phyloP scores from a whole-genome alignment of 2,329 filamentous ascomycete species.

The Mycogone perniciosa region DNA sequence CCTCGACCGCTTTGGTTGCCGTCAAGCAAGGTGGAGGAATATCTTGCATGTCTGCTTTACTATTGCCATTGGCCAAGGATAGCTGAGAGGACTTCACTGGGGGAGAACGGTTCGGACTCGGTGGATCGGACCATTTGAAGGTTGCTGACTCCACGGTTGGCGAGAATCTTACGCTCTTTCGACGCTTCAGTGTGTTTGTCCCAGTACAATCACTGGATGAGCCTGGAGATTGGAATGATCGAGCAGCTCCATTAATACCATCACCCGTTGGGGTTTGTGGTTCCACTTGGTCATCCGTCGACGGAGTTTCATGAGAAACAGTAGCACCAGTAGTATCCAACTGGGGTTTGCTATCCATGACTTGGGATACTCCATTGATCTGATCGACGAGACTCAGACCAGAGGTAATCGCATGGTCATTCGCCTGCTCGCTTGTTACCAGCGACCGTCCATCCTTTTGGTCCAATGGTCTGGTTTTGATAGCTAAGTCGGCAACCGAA shows the following conservation, averaged over 20 bases:
- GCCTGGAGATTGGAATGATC: constrained; percentile 9
- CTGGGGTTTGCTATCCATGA: not conserved
- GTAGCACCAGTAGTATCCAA: not conserved
- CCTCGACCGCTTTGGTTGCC: not conserved
- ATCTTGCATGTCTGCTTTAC: constrained; percentile 11
- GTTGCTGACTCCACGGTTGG: constrained; percentile 60
- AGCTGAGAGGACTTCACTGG: constrained; percentile 17
- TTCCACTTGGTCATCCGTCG: constrained; percentile 8
- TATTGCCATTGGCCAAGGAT: constrained; percentile 15
- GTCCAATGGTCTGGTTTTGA: not conserved
- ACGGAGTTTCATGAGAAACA: not conserved
- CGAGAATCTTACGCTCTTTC: constrained; percentile 66
- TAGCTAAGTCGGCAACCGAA: constrained; percentile 27
- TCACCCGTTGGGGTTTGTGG: constrained; percentile 10
- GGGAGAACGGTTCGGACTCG: constrained; percentile 35
- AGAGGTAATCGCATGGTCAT: not conserved
- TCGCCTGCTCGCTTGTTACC: not conserved
- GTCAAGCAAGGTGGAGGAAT: not conserved
- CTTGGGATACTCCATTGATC: not conserved
- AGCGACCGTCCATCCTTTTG: not conserved
- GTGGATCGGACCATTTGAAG: constrained; percentile 47
- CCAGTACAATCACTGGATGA: constrained; percentile 19
- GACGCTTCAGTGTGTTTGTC: constrained; percentile 30
- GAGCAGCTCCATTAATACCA: constrained; percentile 3
- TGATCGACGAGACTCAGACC: not conserved